These are phyloP conservation scores for Tephrocybe sp. DNA, from an alignment of 768 basidiomycete genomes.

Conservation along the genomic window DNA sequence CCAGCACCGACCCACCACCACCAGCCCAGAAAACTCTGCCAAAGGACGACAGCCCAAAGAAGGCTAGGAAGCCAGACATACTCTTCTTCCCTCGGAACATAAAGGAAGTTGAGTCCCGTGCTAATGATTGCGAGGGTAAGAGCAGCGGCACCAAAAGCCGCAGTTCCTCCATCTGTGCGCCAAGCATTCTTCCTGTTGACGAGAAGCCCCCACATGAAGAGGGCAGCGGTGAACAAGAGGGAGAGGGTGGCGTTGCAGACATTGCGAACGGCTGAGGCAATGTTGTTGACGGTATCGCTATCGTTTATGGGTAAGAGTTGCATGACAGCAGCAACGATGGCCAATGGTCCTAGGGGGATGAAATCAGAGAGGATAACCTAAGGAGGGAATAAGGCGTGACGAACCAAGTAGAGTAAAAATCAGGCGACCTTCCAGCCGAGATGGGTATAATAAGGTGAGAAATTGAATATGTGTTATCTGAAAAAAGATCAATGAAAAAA, in stretches of 20 bases:
- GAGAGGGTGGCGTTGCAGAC: slow-evolving; percentile 97
- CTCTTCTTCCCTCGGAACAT: slow-evolving; percentile 79
- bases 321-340: slow-evolving; percentile 79
- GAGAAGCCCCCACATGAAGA: slow-evolving; percentile 90
- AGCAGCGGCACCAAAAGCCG: slow-evolving; percentile 86
- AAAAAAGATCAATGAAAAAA: background rate
- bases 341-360: slow-evolving; percentile 63
- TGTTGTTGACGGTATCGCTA: slow-evolving; percentile 34
- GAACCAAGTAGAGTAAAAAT: slow-evolving; percentile 81
- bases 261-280: slow-evolving; percentile 80
- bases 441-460: slow-evolving; percentile 92
- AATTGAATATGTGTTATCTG: slow-evolving; percentile 98
- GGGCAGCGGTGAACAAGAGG: slow-evolving; percentile 85
- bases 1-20: slow-evolving; percentile 99
- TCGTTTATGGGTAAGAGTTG: slow-evolving; percentile 72
- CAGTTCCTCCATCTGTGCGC: slow-evolving; percentile 96
- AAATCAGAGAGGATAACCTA: background rate
- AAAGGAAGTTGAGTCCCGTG: slow-evolving; percentile 84
- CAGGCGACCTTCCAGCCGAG: slow-evolving; percentile 79
- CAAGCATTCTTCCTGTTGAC: slow-evolving; percentile 91
- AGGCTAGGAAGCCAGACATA: slow-evolving; percentile 90
- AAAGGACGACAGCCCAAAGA: slow-evolving; percentile 88
- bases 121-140: slow-evolving; percentile 78
- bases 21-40: slow-evolving; percentile 97
- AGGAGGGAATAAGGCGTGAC: slow-evolving; percentile 17